Conservation (phyloP, 768 basidiomycete genomes). For the Exidia glandulosa region DNA sequence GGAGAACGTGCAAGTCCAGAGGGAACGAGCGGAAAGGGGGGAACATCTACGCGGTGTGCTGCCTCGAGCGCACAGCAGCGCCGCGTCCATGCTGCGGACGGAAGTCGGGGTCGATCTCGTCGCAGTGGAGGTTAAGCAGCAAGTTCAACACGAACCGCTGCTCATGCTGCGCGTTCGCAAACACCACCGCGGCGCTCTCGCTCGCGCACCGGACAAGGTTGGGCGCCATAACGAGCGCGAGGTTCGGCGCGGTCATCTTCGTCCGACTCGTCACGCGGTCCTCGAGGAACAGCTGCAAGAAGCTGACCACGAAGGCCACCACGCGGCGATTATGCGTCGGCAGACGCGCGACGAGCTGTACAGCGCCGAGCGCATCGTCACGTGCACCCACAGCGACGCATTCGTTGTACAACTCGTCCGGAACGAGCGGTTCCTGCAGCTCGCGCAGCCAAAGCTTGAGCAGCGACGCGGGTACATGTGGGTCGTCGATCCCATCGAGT, state of each 20-base stretch:
- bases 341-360: conserved; percentile 63
- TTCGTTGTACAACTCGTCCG: conserved; percentile 85
- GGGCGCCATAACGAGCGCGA: conserved; percentile 87
- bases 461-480: conserved; percentile 79
- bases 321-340: conserved; percentile 83
- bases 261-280: conserved; percentile 60
- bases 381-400: conserved; percentile 52
- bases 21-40: too few species aligned
- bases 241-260: conserved; percentile 84
- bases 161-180: conserved; percentile 90
- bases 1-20: too few species aligned
- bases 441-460: conserved; percentile 93
- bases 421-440: conserved; percentile 83
- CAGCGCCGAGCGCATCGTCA: conserved; percentile 54
- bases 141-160: conserved; percentile 82
- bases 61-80: too few species aligned
- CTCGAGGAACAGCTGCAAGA: conserved; percentile 79
- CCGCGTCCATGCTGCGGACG: conserved; percentile 70
- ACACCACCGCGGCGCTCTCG: conserved; percentile 79
- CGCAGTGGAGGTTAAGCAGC: conserved; percentile 65
- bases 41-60: too few species aligned
- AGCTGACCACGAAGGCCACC: conserved; percentile 79
- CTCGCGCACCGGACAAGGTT: conserved; percentile 81
- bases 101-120: conserved; percentile 66
- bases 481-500: conserved; percentile 80